Base-by-base conservation (phyloP, 441 rosid genomes). In the Gossypium armourianum region DNA sequence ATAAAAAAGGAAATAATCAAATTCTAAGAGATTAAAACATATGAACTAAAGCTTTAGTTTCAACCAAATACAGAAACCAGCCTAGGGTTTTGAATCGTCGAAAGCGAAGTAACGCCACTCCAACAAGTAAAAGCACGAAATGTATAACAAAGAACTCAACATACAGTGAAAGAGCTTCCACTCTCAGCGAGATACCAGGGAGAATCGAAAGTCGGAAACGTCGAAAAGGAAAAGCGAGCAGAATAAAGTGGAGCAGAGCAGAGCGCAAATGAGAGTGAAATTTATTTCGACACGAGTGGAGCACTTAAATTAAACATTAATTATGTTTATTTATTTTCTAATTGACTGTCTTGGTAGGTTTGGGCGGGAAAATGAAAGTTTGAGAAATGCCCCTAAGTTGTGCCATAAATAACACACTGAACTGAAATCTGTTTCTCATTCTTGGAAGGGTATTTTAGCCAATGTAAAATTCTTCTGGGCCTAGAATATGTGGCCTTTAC, bases 291-390 rank as follows among this genome's bases (percentile, higher is more conserved):
- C 57, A 61, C 24, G 19, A 13, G 43, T 43, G 50, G 28, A 32
- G 62, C 53, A 12, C 53, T 69, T 56, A 54, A 55, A 56, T 5
- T 19, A 20, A 56, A 40, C 9, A 8, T 19, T 36, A 19, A n/a
- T 47, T 17, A 0, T 40, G 17, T 16, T 61, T 36, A 15, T 19
- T 7, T n/a, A 26, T 53, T 43, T 17, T 13, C n/a, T 5, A 60
- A 45, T 3, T 20, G 69, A 24, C 0, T 10, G 74, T 3, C 26
- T 75, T 56, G 76, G 83, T 87, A 84, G 88, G 76, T 6, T 29
- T 78, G 68, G 84, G 89, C 91, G 91, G 96, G 92, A 86, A 89
- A 53, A 4, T 7, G 10, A 5, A 54, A 24, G 77, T 76, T 76
- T 24, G 54, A 13, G 29, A 4, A 56, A 52, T 78, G 72, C 81